A percentile compares a stretch with the other conserved stretches of the same genome.
Conservation (phyloP, 2,329 filamentous ascomycete genomes). For the Dryadomyces quercus-mongolicae region DNA sequence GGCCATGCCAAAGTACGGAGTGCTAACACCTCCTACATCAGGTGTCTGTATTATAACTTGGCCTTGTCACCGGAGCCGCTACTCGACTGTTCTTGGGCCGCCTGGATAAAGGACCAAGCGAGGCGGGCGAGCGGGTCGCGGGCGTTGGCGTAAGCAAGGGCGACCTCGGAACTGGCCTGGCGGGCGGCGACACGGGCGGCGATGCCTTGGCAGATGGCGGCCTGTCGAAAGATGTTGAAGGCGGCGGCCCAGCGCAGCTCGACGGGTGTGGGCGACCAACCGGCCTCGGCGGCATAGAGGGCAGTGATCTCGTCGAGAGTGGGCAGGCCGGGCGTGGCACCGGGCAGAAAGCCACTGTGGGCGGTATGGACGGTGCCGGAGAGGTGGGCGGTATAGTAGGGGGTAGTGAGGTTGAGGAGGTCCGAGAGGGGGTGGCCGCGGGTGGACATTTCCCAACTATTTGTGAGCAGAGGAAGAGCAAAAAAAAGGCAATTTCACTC, state of each 20-base stretch:
- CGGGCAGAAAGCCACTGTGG: constrained; percentile 45
- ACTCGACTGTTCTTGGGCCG: constrained; percentile 14
- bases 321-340: constrained; percentile 46
- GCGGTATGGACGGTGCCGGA: constrained; percentile 15
- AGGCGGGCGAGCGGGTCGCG: constrained; percentile 63
- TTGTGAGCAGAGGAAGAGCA: background rate
- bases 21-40: too few species aligned
- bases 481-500: constrained; percentile 17
- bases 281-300: constrained; percentile 31
- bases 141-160: constrained; percentile 56
- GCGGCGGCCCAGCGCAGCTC: constrained; percentile 51
- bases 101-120: constrained; percentile 62
- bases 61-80: constrained; percentile 4
- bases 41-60: constrained; percentile 5
- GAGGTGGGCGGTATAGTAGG: constrained; percentile 29
- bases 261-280: constrained; percentile 36
- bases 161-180: constrained; percentile 82
- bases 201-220: constrained; percentile 72
- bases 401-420: constrained; percentile 62
- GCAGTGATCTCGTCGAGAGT: constrained; percentile 19
- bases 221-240: constrained; percentile 48
- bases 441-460: constrained; percentile 91
- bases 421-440: constrained; percentile 93
- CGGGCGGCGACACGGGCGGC: constrained; percentile 73
- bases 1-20: too few species aligned